These are phyloP conservation scores for Phylloporus rhodoxanthus DNA, from an alignment of 768 basidiomycete genomes.

Conservation along the genomic window DNA sequence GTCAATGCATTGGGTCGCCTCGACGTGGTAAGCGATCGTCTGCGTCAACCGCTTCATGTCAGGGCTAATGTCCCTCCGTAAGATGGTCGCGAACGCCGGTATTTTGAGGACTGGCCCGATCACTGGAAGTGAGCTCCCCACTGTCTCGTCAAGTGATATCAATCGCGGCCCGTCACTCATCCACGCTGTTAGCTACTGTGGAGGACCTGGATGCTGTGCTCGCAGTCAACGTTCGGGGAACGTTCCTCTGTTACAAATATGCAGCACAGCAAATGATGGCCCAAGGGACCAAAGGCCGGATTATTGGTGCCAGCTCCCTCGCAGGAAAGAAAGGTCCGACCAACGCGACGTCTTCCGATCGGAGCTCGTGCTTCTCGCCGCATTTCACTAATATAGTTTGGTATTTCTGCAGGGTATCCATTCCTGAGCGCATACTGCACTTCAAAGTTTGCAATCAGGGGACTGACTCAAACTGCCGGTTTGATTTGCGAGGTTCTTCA, in stretches of 20 bases:
- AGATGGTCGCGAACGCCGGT: slow-evolving; percentile 20
- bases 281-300: slow-evolving; percentile 38
- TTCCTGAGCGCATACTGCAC: slow-evolving; percentile 29
- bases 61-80: slow-evolving; percentile 3
- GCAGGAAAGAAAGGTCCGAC: slow-evolving; percentile 29
- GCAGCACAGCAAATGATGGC: slow-evolving; percentile 42
- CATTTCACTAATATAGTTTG: not conserved
- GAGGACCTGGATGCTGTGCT: slow-evolving; percentile 31
- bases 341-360: too few species aligned
- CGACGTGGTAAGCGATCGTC: slow-evolving; percentile 28
- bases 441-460: slow-evolving; percentile 40
- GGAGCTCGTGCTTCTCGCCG: not conserved
- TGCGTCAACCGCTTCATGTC: not conserved
- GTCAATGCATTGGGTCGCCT: slow-evolving; percentile 26
- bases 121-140: slow-evolving; percentile 1
- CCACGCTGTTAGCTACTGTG: slow-evolving; percentile 22
- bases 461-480: slow-evolving; percentile 35
- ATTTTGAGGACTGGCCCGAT: slow-evolving; percentile 12
- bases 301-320: slow-evolving; percentile 36
- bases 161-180: not conserved
- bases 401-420: slow-evolving; percentile 23
- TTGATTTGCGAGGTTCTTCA: not conserved
- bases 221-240: slow-evolving; percentile 37
- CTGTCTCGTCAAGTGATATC: not conserved
- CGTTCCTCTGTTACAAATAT: slow-evolving; percentile 38